These are phyloP conservation scores for Fragaria vesca DNA, from an alignment of 306 rosid species.

Conservation along the genomic window DNA sequence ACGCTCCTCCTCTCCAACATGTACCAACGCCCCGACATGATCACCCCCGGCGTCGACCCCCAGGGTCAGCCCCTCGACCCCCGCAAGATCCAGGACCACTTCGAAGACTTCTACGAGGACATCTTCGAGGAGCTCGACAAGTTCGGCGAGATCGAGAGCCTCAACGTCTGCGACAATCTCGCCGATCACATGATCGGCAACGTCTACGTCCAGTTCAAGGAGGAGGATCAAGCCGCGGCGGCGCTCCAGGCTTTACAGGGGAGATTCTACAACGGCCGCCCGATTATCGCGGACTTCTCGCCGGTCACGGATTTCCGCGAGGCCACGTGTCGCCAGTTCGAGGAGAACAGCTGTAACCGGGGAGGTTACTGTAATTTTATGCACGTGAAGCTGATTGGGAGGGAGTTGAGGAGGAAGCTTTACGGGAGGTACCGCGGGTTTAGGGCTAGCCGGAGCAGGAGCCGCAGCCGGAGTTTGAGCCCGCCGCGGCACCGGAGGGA, in stretches of 20 bases:
- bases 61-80: slow-evolving; percentile 61
- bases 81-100: slow-evolving; percentile 52
- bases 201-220: slow-evolving; percentile 71
- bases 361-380: slow-evolving; percentile 74
- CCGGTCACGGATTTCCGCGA: slow-evolving; percentile 69
- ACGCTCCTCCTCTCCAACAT: slow-evolving; percentile 62
- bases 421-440: slow-evolving; percentile 39
- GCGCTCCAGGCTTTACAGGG: neutral
- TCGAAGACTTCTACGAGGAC: slow-evolving; percentile 75
- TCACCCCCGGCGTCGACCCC: slow-evolving; percentile 67
- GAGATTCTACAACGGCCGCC: slow-evolving; percentile 45
- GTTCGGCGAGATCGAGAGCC: slow-evolving; percentile 64
- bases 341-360: slow-evolving; percentile 70
- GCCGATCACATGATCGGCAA: slow-evolving; percentile 84
- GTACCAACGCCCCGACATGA: slow-evolving; percentile 84
- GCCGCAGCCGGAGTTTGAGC: slow-evolving; percentile 57
- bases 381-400: slow-evolving; percentile 65
- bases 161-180: slow-evolving; percentile 68
- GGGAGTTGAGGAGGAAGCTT: slow-evolving; percentile 68
- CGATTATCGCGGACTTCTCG: slow-evolving; percentile 67
- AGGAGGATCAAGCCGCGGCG: slow-evolving; percentile 58
- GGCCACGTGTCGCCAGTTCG: slow-evolving; percentile 74
- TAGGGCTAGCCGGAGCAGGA: slow-evolving; percentile 45
- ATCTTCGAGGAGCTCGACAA: slow-evolving; percentile 60
- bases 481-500: neutral